A percentile compares a stretch with the other conserved stretches of the same genome.
These are phyloP conservation scores for Saccharomycopsis sp. DNA, from an alignment of 805 yeast species.

Conservation along the genomic window DNA sequence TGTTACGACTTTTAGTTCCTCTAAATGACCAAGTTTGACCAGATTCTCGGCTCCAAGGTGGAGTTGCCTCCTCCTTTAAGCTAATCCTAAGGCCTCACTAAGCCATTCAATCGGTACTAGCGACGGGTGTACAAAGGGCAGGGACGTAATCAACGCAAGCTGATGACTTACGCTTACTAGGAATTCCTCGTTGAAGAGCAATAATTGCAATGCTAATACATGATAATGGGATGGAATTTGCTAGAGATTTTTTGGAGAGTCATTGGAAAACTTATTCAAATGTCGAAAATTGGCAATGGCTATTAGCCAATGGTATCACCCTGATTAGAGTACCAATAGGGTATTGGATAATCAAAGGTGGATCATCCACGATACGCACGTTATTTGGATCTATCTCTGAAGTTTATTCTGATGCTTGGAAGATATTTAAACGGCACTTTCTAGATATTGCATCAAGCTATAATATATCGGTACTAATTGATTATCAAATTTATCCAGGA, in stretches of 20 bases:
- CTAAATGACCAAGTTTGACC: constrained; percentile 40
- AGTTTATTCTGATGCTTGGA: constrained; percentile 72
- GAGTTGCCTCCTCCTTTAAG: constrained; percentile 33
- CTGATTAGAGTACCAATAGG: constrained; percentile 83
- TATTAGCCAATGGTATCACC: constrained; percentile 56
- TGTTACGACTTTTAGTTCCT: constrained; percentile 40
- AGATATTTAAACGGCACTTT: constrained; percentile 40
- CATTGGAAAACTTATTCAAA: constrained; percentile 61
- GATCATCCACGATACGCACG: constrained; percentile 48
- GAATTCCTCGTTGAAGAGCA: constrained; percentile 42
- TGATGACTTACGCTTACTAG: constrained; percentile 41
- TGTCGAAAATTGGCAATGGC: constrained; percentile 75
- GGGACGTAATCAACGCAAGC: constrained; percentile 41
- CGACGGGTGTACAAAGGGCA: constrained; percentile 43
- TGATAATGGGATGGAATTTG: too few species aligned
- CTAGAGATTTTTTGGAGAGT: constrained; percentile 38
- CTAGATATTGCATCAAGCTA: constrained; percentile 51
- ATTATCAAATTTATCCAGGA: constrained; percentile 82
- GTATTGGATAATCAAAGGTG: constrained; percentile 73
- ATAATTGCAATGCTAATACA: constrained; percentile 38
- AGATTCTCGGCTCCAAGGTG: constrained; percentile 31
- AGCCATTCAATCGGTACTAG: constrained; percentile 41
- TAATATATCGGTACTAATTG: constrained; percentile 69
- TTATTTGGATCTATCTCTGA: constrained; percentile 46
- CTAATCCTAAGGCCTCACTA: constrained; percentile 36